phyloP scores from a whole-genome alignment of 2,329 filamentous ascomycete species.

The Fusarium graminum region DNA sequence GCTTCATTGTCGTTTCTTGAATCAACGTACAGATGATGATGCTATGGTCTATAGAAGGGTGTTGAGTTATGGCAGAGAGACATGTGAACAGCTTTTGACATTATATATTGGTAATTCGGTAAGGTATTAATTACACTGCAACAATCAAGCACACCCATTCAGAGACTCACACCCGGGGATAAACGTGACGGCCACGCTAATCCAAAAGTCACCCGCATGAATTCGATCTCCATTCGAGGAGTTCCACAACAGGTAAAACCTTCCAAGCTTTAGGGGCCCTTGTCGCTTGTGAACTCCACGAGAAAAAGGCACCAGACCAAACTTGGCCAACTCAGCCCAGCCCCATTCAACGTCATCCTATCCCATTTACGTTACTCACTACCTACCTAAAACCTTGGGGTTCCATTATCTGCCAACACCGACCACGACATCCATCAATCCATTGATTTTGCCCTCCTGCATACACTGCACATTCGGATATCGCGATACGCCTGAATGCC shows the following conservation, averaged over 20 bases:
- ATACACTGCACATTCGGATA: slow-evolving; percentile 26
- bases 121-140: too few species aligned
- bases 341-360: slow-evolving; percentile 46
- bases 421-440: slow-evolving; percentile 27
- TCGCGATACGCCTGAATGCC: slow-evolving; percentile 40
- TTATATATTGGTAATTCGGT: too few species aligned
- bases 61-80: not conserved
- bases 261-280: slow-evolving; percentile 8
- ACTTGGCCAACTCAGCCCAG: slow-evolving; percentile 29
- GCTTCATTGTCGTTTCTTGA: not conserved
- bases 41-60: too few species aligned
- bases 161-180: not conserved
- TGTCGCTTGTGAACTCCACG: slow-evolving; percentile 10
- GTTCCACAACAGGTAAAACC: slow-evolving; percentile 27
- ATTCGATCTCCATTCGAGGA: not conserved
- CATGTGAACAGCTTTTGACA: too few species aligned
- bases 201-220: slow-evolving; percentile 3
- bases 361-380: slow-evolving; percentile 31
- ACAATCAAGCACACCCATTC: too few species aligned
- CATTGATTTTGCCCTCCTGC: not conserved
- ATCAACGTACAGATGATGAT: not conserved
- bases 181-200: slow-evolving; percentile 14
- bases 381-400: slow-evolving; percentile 12
- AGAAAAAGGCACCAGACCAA: slow-evolving; percentile 19
- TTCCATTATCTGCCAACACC: slow-evolving; percentile 31